Conservation (phyloP, 257 asterid genomes). For the Forsythia suspensa region DNA sequence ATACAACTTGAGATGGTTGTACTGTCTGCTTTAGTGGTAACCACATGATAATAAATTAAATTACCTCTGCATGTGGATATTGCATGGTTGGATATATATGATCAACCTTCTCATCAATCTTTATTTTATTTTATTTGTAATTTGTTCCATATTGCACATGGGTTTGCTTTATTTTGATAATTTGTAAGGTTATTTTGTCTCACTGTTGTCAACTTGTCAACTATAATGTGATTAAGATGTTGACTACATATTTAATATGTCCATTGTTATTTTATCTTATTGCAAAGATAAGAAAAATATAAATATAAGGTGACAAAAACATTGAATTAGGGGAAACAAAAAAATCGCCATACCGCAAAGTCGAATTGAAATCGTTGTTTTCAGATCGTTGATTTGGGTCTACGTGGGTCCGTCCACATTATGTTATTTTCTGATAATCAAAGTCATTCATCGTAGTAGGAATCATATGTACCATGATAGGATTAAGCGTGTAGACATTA, state of each 20-base stretch:
- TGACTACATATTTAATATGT: not conserved
- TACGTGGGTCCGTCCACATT: too few relatives aligned
- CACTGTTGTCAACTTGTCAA: constrained; percentile 1
- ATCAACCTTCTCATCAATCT: not conserved
- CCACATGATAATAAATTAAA: constrained; percentile 25
- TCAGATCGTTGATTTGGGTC: too few relatives aligned
- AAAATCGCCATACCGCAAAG: too few relatives aligned
- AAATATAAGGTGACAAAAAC: not conserved
- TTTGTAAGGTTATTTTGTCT: constrained; percentile 34
- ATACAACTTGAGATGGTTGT: not conserved
- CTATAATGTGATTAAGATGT: constrained; percentile 7
- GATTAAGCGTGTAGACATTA: too few relatives aligned
- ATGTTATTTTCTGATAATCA: too few relatives aligned
- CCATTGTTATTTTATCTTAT: constrained; percentile 1
- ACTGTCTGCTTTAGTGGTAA: constrained; percentile 24
- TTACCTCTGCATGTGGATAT: constrained; percentile 35
- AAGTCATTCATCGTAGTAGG: too few relatives aligned
- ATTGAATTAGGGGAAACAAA: too few relatives aligned
- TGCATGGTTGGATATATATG: constrained; percentile 26
- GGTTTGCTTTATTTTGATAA: constrained; percentile 32
- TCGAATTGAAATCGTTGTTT: too few relatives aligned
- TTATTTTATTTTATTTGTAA: constrained; percentile 4
- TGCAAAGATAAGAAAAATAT: not conserved
- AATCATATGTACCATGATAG: too few relatives aligned
- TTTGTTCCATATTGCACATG: constrained; percentile 35